Conservation (phyloP, 768 basidiomycete genomes). For the Lactifluus rugatus region DNA sequence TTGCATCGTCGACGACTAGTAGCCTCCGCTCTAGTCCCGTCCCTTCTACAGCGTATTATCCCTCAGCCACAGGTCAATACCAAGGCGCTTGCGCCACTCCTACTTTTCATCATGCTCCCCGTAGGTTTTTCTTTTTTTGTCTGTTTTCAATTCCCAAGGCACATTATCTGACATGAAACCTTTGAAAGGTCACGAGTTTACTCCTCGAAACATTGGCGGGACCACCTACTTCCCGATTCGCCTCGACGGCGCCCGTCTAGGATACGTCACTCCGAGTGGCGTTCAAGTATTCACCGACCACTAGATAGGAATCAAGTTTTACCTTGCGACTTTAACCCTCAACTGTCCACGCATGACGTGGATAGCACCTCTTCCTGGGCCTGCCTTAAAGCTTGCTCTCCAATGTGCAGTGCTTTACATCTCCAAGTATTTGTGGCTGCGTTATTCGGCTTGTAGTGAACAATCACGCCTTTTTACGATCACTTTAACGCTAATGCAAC, state of each 20-base stretch:
- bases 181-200: neutral
- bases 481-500: neutral
- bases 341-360: neutral
- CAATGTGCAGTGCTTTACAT: too few relatives aligned
- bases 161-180: neutral
- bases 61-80: neutral
- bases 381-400: too few relatives aligned
- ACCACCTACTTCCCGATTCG: conserved; percentile 15
- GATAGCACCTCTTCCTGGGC: neutral
- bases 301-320: neutral
- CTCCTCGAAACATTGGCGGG: conserved; percentile 8
- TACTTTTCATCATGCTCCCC: neutral
- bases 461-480: neutral
- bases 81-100: neutral
- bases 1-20: neutral
- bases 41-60: neutral
- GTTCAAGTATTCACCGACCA: conserved; percentile 2
- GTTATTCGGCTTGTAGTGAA: neutral
- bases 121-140: neutral
- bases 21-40: conserved; percentile 9
- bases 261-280: conserved; percentile 9
- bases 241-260: neutral
- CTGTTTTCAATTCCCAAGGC: neutral
- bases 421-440: neutral
- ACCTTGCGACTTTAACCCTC: neutral